phyloP scores from a whole-genome alignment of 176 grass and related monocot species.

The Eragrostis curvula region DNA sequence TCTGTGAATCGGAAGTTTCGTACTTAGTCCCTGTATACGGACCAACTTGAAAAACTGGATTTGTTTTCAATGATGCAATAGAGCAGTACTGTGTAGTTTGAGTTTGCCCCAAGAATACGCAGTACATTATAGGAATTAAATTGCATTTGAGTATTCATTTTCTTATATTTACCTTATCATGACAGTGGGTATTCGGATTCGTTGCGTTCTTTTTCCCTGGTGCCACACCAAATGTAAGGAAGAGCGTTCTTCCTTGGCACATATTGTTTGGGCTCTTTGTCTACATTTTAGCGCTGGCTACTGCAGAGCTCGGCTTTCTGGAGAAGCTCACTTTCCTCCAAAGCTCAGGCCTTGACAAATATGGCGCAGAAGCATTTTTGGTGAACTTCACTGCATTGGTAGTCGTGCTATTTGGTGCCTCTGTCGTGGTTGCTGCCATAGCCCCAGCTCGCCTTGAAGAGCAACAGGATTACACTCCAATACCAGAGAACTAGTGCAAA shows the following conservation, averaged over 20 bases:
- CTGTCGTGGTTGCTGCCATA: slow-evolving; percentile 67
- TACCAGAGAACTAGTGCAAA: slow-evolving; percentile 56
- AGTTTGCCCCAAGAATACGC: neutral
- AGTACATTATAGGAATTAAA: neutral
- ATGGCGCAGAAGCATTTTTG: slow-evolving; percentile 75
- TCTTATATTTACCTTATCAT: slow-evolving; percentile 35
- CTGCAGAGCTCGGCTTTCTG: slow-evolving; percentile 64
- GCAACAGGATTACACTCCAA: slow-evolving; percentile 59
- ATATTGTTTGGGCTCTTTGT: slow-evolving; percentile 78
- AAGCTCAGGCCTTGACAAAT: slow-evolving; percentile 68
- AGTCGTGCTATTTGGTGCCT: slow-evolving; percentile 72
- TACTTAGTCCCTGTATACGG: neutral
- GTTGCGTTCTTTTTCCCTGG: slow-evolving; percentile 75
- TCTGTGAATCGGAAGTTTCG: neutral
- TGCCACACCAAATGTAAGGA: slow-evolving; percentile 56
- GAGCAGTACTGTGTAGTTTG: slow-evolving; percentile 2
- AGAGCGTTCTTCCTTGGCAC: slow-evolving; percentile 78
- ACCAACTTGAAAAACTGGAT: neutral
- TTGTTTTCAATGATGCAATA: slow-evolving; percentile 15
- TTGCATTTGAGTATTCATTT: neutral
- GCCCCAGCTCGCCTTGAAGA: slow-evolving; percentile 71
- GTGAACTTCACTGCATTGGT: slow-evolving; percentile 84
- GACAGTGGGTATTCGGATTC: slow-evolving; percentile 86
- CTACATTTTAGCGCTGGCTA: slow-evolving; percentile 81
- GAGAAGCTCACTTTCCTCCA: slow-evolving; percentile 93